Conservation (phyloP, 805 yeast genomes). For the Yamadazyma sp. region DNA sequence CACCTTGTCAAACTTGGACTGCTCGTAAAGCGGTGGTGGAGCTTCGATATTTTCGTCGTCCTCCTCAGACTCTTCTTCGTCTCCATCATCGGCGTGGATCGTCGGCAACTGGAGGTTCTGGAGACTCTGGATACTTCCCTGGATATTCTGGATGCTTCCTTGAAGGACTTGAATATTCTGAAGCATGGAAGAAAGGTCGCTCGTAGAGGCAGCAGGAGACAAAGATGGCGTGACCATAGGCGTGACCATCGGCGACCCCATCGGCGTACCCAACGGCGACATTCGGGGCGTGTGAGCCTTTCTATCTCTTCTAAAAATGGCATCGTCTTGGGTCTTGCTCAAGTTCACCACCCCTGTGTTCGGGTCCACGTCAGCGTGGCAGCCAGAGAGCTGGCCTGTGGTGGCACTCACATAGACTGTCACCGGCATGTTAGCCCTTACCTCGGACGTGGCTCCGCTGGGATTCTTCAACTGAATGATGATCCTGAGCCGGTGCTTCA, state of each 20-base stretch:
- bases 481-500: conserved; percentile 47
- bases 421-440: conserved; percentile 53
- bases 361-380: conserved; percentile 32
- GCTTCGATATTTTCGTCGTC: conserved; percentile 25
- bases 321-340: conserved; percentile 25
- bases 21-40: conserved; percentile 47
- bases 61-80: conserved; percentile 18
- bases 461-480: conserved; percentile 46
- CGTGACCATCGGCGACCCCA: conserved; percentile 4
- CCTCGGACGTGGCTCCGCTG: conserved; percentile 52
- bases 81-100: no score
- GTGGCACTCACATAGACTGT: conserved; percentile 42
- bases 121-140: no score
- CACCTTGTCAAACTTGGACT: conserved; percentile 37
- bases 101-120: no score
- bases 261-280: conserved; percentile 11
- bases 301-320: conserved; percentile 29
- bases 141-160: no score
- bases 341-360: conserved; percentile 24
- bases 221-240: conserved; percentile 4
- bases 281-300: conserved; percentile 7
- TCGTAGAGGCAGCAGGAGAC: conserved; percentile 10
- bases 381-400: conserved; percentile 36
- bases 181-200: conserved; percentile 7
- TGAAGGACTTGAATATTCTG: neutral